Percentiles rank a stretch among this genome's conserved stretches.
Evolutionary conservation across 192 early-diverging fungal species (phyloP).

Genomic region (Dimargaris cristalligena): DNA sequence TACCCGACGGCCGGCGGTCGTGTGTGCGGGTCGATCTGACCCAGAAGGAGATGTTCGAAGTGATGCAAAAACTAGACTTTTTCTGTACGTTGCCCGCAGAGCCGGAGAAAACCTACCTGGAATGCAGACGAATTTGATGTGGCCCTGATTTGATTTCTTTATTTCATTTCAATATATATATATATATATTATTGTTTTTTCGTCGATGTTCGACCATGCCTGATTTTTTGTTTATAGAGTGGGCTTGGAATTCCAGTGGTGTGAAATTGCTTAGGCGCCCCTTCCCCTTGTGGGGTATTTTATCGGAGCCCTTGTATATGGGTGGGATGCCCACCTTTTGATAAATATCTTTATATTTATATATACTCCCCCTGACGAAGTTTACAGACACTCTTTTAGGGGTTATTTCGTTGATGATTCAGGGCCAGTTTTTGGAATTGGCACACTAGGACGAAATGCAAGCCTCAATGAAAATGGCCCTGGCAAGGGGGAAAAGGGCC

Average conservation of each 20-base stretch:
- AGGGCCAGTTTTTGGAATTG: no score
- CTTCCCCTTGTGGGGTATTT: not conserved
- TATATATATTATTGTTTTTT: not conserved
- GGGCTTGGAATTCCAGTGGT: not conserved
- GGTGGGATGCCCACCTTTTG: no score
- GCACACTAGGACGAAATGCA: no score
- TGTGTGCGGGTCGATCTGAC: slow-evolving; percentile 24
- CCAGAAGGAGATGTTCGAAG: slow-evolving; percentile 26
- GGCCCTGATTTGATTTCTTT: not conserved
- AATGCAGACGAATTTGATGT: slow-evolving; percentile 20
- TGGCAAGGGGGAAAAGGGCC: no score
- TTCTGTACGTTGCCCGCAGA: slow-evolving; percentile 30
- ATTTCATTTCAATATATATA: not conserved
- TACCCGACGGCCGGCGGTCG: slow-evolving; percentile 13
- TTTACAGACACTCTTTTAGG: no score
- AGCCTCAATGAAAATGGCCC: no score
- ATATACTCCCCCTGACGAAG: no score
- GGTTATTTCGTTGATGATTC: no score
- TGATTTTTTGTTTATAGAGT: not conserved
- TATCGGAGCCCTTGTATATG: not conserved
- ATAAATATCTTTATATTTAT: no score
- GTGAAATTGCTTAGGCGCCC: not conserved
- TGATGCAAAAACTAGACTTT: slow-evolving; percentile 33
- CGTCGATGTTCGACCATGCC: not conserved
- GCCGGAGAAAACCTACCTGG: slow-evolving; percentile 25